Evolutionary conservation across 305 asterid genomes (phyloP).

Genomic region (Fraxinus baroniana): DNA sequence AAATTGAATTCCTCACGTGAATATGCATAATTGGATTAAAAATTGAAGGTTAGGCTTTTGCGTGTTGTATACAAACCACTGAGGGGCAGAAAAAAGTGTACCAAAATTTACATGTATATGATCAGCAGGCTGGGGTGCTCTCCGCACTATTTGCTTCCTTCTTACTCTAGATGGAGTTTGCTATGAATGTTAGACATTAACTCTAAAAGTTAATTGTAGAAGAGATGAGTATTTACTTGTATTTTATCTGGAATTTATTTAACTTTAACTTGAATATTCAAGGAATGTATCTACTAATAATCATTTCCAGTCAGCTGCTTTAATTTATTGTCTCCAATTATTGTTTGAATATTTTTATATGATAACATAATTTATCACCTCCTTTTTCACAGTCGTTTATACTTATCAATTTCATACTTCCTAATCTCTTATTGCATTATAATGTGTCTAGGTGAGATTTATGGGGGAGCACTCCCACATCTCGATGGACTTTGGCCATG

Average conservation of each 20-base stretch:
- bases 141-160: neutral
- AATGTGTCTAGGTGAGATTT: constrained; percentile 36
- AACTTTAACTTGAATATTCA: neutral
- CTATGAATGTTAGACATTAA: neutral
- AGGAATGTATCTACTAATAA: neutral
- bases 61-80: neutral
- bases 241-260: neutral
- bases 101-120: neutral
- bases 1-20: neutral
- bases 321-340: neutral
- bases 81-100: neutral
- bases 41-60: neutral
- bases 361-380: neutral
- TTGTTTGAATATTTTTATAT: neutral
- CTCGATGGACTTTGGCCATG: constrained; percentile 52
- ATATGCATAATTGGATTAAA: neutral
- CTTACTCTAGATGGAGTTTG: neutral
- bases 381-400: neutral
- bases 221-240: neutral
- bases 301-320: neutral
- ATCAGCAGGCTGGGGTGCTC: neutral
- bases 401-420: neutral
- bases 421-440: neutral
- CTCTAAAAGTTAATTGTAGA: neutral
- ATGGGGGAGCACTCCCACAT: constrained; percentile 56